Conservation (phyloP, 2,329 filamentous ascomycete species). For the Penicillium sp. region DNA sequence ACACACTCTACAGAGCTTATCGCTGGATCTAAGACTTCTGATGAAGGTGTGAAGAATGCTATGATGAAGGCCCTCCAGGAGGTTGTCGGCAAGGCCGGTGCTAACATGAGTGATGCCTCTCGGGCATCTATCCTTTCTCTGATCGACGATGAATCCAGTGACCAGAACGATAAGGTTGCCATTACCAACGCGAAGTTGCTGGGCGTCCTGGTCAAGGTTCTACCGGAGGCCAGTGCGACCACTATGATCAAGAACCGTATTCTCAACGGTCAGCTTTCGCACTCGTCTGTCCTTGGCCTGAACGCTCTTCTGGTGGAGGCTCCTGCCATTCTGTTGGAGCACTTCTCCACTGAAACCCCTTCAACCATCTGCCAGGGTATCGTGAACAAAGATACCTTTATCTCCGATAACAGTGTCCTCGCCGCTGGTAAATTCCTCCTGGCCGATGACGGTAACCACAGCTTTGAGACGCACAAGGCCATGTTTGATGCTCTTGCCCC, state of each 20-base stretch:
- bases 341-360: slow-evolving; percentile 72
- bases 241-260: slow-evolving; percentile 70
- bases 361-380: slow-evolving; percentile 80
- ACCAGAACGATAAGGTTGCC: slow-evolving; percentile 72
- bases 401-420: slow-evolving; percentile 84
- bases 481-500: slow-evolving; percentile 77
- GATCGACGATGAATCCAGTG: slow-evolving; percentile 81
- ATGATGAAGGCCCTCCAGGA: slow-evolving; percentile 98
- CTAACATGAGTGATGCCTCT: slow-evolving; percentile 91
- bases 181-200: slow-evolving; percentile 90
- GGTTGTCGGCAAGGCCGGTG: slow-evolving; percentile 90
- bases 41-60: slow-evolving; percentile 83
- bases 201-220: slow-evolving; percentile 83
- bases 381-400: slow-evolving; percentile 71
- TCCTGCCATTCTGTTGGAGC: slow-evolving; percentile 66
- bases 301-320: slow-evolving; percentile 88
- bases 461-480: slow-evolving; percentile 74
- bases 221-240: slow-evolving; percentile 69
- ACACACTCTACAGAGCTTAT: slow-evolving; percentile 68
- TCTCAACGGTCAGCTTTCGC: slow-evolving; percentile 73
- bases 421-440: slow-evolving; percentile 90
- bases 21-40: slow-evolving; percentile 88
- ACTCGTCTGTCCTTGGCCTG: slow-evolving; percentile 78
- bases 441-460: slow-evolving; percentile 57
- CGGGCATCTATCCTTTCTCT: slow-evolving; percentile 81